Conservation (phyloP, 208 protist species). For the Wallacemonas sp. region DNA sequence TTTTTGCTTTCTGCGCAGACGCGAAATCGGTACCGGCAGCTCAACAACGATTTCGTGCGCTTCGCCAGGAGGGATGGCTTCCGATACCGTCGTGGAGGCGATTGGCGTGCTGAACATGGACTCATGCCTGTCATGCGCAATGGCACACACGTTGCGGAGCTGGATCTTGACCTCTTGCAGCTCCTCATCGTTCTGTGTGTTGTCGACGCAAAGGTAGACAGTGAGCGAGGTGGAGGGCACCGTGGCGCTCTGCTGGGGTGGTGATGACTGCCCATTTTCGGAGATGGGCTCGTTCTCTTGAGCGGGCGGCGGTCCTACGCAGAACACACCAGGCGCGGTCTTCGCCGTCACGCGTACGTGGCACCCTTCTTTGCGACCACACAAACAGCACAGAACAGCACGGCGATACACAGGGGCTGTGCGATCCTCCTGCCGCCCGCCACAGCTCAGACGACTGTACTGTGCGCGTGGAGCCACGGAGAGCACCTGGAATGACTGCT, state of each 20-base stretch:
- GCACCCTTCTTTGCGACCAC: constrained; percentile 1
- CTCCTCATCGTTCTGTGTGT: constrained; percentile 14
- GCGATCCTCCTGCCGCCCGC: background rate
- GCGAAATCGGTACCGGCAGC: background rate
- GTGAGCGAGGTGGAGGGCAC: background rate
- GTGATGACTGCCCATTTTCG: background rate
- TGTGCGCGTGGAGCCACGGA: background rate
- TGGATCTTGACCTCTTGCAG: constrained; percentile 2
- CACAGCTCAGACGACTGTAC: background rate
- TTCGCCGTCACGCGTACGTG: constrained; percentile 11
- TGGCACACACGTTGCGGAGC: constrained; percentile 8
- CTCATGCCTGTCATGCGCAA: constrained; percentile 11
- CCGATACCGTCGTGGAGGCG: background rate
- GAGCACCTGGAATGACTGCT: constrained; percentile 14
- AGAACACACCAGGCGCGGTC: constrained; percentile 8
- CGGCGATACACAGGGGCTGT: constrained; percentile 4
- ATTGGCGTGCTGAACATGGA: constrained; percentile 15
- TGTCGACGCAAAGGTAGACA: constrained; percentile 9
- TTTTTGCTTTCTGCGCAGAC: background rate
- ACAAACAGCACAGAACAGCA: constrained; percentile 11
- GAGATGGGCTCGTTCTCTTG: background rate
- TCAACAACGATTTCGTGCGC: background rate
- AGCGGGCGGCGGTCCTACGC: background rate
- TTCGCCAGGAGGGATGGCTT: constrained; percentile 3
- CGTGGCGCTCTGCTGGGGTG: too few species aligned